These are phyloP conservation scores for Malus orientalis DNA, from an alignment of 306 rosid species.

Conservation along the genomic window DNA sequence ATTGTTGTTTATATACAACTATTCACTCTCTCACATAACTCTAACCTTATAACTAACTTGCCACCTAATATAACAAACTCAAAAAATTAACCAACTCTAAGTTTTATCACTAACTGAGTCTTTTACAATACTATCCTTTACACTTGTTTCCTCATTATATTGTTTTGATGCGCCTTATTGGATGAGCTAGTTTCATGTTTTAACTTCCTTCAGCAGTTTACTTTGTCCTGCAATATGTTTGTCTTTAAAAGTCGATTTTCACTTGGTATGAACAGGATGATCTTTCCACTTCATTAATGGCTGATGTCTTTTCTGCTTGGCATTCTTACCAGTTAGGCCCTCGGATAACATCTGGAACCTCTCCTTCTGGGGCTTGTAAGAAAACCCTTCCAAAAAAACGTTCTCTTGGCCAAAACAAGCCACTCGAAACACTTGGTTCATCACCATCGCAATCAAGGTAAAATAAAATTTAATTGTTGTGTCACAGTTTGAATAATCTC, in stretches of 20 bases:
- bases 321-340: slow-evolving; percentile 24
- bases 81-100: too few species aligned
- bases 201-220: background rate
- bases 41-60: too few species aligned
- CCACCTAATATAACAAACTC: too few species aligned
- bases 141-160: background rate
- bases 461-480: background rate
- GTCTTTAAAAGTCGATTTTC: background rate
- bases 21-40: too few species aligned
- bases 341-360: slow-evolving; percentile 37
- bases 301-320: background rate
- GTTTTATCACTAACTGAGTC: too few species aligned
- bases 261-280: background rate
- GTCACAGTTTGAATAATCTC: background rate
- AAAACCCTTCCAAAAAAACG: slow-evolving; percentile 52
- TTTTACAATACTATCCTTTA: too few species aligned
- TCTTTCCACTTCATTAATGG: background rate
- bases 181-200: background rate
- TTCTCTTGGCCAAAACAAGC: slow-evolving; percentile 66
- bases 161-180: background rate
- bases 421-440: slow-evolving; percentile 64
- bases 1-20: too few species aligned
- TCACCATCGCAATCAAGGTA: slow-evolving; percentile 71
- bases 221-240: background rate
- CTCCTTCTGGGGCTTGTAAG: slow-evolving; percentile 27